Base-by-base conservation (phyloP, 1,284 basidiomycete species). In the Ganoderma sp. region DNA sequence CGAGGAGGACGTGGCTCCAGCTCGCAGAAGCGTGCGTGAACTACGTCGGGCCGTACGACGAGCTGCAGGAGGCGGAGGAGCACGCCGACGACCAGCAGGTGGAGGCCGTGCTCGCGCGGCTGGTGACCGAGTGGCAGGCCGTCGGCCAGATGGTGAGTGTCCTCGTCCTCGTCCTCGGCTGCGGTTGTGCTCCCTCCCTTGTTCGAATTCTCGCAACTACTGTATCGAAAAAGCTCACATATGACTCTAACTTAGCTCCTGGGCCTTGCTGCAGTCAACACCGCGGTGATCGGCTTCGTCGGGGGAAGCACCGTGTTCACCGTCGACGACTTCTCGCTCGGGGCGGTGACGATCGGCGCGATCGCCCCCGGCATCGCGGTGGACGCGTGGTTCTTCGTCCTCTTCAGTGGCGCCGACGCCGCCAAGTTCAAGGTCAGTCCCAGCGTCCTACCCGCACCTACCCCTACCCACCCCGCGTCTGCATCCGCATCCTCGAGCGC, bases 301-400 rank as follows among this genome's bases (percentile, higher is more conserved):
- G 34, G 17, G 6, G 52, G 52, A 10, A 56, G 28, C 52, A 56
- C 52, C 0, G 10, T 28, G 1, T 56, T 56, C 28, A 4, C 52
- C 28, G 34, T 56, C 52, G 61, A 62, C 45, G 61, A 43, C 3
- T 52, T 62, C 45, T 62, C 61, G 28, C 45, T 43, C 2, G 79
- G 77, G 54, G 82, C 85, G 0, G 83, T 91, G 32, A 87, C 88
- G 0, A 78, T 86, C 0, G 87, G 86, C 28, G 85, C 84, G 54
- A 80, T 89, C 32, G 80, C 87, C 0, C 81, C 90, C 22, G 90
- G 90, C 1, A 83, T 91, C 63, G 79, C 84, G 6, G 83, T 84
- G 67, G 86, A 86, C 61, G 84, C 85, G 0, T 91, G 88, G 87
- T 88, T 90, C 76, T 76, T 91, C 28, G 76, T 92, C 1, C 78